Percentiles rank a stretch among this genome's conserved stretches.
Evolutionary conservation across 1,284 basidiomycete species (phyloP).

Genomic region (Phylloboletellus chloephorus): DNA sequence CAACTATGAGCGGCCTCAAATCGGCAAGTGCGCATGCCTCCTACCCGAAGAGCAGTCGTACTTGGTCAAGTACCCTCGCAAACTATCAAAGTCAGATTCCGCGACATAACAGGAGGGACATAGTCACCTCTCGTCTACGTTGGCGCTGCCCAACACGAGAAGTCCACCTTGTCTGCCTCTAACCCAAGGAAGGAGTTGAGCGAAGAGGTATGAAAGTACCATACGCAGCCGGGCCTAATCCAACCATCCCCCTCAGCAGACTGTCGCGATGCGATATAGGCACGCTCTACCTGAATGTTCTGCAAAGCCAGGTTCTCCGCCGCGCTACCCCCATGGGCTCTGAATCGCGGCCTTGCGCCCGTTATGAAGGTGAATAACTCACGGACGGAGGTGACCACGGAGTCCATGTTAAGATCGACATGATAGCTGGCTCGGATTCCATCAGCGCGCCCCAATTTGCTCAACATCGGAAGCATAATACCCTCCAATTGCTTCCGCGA

Average conservation of each 20-base stretch:
- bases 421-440: conserved; percentile 66
- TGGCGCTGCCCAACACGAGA: conserved; percentile 93
- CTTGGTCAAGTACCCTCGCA: conserved; percentile 96
- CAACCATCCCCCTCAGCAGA: neutral
- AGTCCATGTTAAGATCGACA: conserved; percentile 94
- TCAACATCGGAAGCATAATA: conserved; percentile 29
- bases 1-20: conserved; percentile 1
- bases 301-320: conserved; percentile 96
- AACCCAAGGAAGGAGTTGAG: conserved; percentile 93
- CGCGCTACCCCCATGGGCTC: conserved; percentile 79
- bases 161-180: conserved; percentile 81
- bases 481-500: conserved; percentile 88
- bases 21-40: conserved; percentile 7
- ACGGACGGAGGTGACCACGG: conserved; percentile 78
- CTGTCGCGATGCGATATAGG: neutral
- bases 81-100: conserved; percentile 38
- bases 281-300: conserved; percentile 76
- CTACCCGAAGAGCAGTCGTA: conserved; percentile 89
- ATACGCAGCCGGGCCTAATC: conserved; percentile 83
- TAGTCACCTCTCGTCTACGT: conserved; percentile 89
- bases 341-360: conserved; percentile 77
- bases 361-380: conserved; percentile 85
- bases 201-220: conserved; percentile 96
- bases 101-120: neutral
- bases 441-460: conserved; percentile 6